A percentile compares a stretch with the other conserved stretches of the same genome.
Evolutionary conservation across 2,329 filamentous ascomycete genomes (phyloP).

Genomic region (Chaetomiaceae sp.): DNA sequence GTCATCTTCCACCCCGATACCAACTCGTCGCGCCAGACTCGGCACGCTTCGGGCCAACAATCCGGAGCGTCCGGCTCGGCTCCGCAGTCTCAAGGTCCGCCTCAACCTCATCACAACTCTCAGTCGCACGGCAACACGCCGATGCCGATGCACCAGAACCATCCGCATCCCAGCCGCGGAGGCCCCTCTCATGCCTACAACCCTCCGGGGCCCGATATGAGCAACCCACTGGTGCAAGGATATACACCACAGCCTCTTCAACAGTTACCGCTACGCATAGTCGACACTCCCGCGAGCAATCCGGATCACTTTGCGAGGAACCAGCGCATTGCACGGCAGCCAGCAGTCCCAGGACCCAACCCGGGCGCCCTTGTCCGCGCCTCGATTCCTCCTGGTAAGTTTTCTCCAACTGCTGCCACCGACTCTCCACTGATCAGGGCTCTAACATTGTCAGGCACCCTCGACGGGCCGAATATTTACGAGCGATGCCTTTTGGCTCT

Average conservation of each 20-base stretch:
- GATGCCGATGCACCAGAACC: conserved; percentile 26
- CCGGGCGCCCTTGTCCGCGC: conserved; percentile 39
- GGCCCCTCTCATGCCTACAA: conserved; percentile 47
- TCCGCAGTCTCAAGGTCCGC: conserved; percentile 24
- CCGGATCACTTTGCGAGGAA: conserved; percentile 62
- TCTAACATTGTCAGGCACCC: conserved; percentile 26
- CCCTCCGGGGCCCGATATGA: conserved; percentile 52
- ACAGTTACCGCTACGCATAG: conserved; percentile 65
- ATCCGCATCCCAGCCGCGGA: conserved; percentile 32
- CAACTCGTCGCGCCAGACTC: conserved; percentile 57
- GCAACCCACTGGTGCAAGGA: conserved; percentile 57
- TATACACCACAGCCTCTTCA: conserved; percentile 62
- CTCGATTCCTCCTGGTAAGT: conserved; percentile 23
- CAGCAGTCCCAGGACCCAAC: conserved; percentile 43
- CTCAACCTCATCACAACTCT: conserved; percentile 26
- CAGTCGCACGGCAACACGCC: conserved; percentile 30
- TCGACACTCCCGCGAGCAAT: conserved; percentile 71
- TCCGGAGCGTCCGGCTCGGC: conserved; percentile 20
- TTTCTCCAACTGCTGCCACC: not conserved
- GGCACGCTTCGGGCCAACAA: conserved; percentile 49
- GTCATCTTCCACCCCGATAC: conserved; percentile 82
- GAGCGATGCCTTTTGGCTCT: conserved; percentile 80
- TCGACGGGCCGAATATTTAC: conserved; percentile 84
- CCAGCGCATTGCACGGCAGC: conserved; percentile 42
- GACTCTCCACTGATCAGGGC: not conserved